Evolutionary conservation across 2,329 filamentous ascomycete genomes (phyloP).

Genomic region (Penicillium occitanis): DNA sequence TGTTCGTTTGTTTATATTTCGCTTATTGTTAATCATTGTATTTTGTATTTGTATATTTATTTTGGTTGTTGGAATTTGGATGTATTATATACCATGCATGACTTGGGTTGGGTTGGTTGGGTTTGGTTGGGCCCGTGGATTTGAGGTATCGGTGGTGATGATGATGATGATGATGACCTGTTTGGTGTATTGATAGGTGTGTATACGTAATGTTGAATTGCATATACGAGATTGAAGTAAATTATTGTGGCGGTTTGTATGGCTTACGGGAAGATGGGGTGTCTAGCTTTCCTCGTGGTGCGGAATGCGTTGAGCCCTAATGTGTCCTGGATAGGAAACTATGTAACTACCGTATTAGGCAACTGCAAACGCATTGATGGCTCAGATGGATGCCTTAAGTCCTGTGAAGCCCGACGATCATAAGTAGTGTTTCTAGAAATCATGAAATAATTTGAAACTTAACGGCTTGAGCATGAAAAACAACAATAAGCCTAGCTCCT

Average conservation of each 20-base stretch:
- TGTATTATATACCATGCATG: slow-evolving; percentile 6
- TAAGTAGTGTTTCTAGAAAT: no score
- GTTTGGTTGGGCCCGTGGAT: neutral
- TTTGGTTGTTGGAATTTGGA: neutral
- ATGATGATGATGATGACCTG: neutral
- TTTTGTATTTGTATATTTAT: neutral
- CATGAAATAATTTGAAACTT: no score
- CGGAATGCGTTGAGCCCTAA: no score
- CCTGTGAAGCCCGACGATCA: no score
- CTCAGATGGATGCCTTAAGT: neutral
- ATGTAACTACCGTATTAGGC: neutral
- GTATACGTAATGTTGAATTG: neutral
- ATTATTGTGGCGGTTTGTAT: neutral
- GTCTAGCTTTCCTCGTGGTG: neutral
- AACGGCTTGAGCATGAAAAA: no score
- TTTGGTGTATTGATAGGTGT: neutral
- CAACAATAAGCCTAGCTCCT: neutral
- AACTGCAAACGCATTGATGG: neutral
- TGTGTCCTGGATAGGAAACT: neutral
- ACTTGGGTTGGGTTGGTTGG: neutral
- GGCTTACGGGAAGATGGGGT: no score
- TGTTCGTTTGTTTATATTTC: neutral
- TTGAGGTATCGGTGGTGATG: neutral
- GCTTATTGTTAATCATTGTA: neutral
- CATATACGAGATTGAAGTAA: neutral